Base-by-base conservation (phyloP, 208 protist genomes). In the Wallacemonas collosoma region DNA sequence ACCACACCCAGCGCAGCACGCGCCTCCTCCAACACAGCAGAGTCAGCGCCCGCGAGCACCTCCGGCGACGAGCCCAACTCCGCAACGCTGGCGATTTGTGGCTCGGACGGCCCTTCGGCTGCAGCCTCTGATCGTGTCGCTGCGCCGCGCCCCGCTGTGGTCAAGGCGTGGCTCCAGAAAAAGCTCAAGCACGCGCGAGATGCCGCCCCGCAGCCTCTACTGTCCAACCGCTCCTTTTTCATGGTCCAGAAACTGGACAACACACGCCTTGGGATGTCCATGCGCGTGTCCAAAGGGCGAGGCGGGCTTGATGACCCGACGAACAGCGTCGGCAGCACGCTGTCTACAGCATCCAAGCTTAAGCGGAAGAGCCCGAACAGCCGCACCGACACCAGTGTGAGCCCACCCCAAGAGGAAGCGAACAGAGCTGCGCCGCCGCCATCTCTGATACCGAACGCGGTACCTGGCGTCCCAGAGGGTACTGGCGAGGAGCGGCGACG, bases 141-240 rank as follows among this genome's bases (percentile, higher is more conserved):
- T 26, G 26, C 26, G 26, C 26, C 26, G 26, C 60, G 60, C 36
- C 61, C 67, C 3, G 12, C 48, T 12, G 55, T 68, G 47, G 47
- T 64, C 12, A 51, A 57, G 14, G 56, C 36, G n/a, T 51, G 60
- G 60, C 63, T 56, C 35, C 44, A 71, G 43, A 61, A 62, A 56
- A 69, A 58, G 43, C 41, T 65, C 41, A 14, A 36, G 17, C 60
- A 11, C 60, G n/a, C 0, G 7, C 60, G 7, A 4, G 60, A 65
- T 14, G 41, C 60, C 6, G 73, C 65, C 5, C 62, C 57, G 12
- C 74, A 62, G 26, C 77, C 81, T 11, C 68, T 61, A 8, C 73
- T 84, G n/a, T 65, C 80, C 3, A 87, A 84, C 38, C 75, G 80
- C 17, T 87, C 82, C 50, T 87, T 87, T 70, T 87, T 87, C 60